Evolutionary conservation across 192 early-diverging fungal genomes (phyloP).

Genomic region (Fimicolochytrium jonesii): DNA sequence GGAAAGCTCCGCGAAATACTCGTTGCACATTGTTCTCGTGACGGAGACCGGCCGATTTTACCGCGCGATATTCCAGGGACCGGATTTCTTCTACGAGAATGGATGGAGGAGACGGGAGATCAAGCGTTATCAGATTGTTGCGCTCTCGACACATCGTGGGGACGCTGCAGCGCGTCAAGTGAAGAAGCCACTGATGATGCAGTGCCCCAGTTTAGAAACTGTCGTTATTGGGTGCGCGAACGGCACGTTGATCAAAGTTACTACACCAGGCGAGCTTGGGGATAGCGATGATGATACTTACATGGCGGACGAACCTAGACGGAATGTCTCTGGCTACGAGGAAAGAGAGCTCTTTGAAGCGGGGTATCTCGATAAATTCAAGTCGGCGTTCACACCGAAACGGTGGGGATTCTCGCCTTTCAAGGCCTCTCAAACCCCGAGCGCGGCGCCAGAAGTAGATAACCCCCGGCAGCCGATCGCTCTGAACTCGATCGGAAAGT

Average conservation of each 20-base stretch:
- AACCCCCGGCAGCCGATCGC: slow-evolving; percentile 20
- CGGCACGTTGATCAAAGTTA: slow-evolving; percentile 11
- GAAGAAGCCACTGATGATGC: slow-evolving; percentile 4
- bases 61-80: not conserved
- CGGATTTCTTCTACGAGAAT: slow-evolving; percentile 18
- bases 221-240: slow-evolving; percentile 22
- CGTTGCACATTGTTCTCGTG: slow-evolving; percentile 12
- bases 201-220: slow-evolving; percentile 14
- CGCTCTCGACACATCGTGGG: not conserved
- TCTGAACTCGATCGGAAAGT: slow-evolving; percentile 9
- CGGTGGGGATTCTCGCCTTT: slow-evolving; percentile 11
- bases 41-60: slow-evolving; percentile 2
- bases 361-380: slow-evolving; percentile 10
- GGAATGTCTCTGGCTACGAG: too few species aligned
- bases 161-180: not conserved
- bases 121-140: not conserved
- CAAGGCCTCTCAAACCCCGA: not conserved
- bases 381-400: slow-evolving; percentile 11
- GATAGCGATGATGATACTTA: too few species aligned
- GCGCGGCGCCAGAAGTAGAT: not conserved
- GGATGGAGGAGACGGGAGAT: slow-evolving; percentile 1
- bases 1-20: not conserved
- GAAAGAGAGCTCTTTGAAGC: slow-evolving; percentile 11
- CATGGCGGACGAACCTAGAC: too few species aligned
- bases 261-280: not conserved